Base-by-base conservation (phyloP, 441 rosid genomes). In the Gossypium schwendimanii region DNA sequence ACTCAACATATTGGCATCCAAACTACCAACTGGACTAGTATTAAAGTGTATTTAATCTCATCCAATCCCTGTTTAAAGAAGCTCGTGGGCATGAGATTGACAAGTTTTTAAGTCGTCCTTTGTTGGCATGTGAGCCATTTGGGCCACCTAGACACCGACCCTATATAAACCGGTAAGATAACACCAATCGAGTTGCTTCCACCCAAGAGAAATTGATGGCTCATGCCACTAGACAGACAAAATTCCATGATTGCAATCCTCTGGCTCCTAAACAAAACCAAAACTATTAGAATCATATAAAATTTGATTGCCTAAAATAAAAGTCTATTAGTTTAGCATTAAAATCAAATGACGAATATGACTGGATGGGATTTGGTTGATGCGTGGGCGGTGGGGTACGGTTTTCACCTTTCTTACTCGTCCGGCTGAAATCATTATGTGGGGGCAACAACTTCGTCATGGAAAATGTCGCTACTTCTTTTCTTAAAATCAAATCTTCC, bases 91-190 rank as follows among this genome's bases (percentile, higher is more conserved):
- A 54, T 54, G 33, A 24, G 23, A 58, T 24, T 57, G 62, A 12
- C 9, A 0, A 4, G 36, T 58, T 58, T 28, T 0, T 44, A 41
- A 44, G 41, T 67, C 20, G 55, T 21, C 70, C 70, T 21, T 65
- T 47, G 57, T 39, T n/a, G 52, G 26, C 68, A 63, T 63, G 11
- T 45, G 36, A 44, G 54, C 69, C 54, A 64, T 20, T 64, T 44
- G 69, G 17, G n/a, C 69, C 69, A 44, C 33, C 54, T 21, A 6
- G 55, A 64, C 69, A 67, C 44, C 71, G 59, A 67, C 71, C 71
- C 59, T 50, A 49, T 67, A 12, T 15, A 3, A 7, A 39, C 24
- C 15, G 55, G 70, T 47, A 21, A 67, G 24, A 8, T n/a, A 50
- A 15, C 41, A 26, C 44, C 50, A 67, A 67, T 49, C 36, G 20